phyloP scores from a whole-genome alignment of 805 yeast species.

The Debaryomyces tyrocola region DNA sequence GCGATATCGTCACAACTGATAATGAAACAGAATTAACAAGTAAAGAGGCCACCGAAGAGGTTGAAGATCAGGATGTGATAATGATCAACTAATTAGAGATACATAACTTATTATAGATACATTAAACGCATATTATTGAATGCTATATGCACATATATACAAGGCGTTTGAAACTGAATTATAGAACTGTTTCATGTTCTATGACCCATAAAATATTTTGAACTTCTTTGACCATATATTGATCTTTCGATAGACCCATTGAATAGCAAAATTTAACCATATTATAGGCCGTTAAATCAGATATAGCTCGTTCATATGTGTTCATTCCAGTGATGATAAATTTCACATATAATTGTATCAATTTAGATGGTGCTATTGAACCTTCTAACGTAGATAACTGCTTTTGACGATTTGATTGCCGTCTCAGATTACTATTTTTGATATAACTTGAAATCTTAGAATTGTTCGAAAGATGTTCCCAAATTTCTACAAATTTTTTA shows the following conservation, averaged over 20 bases:
- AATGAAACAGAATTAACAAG: constrained; percentile 1
- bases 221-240: constrained; percentile 21
- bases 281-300: constrained; percentile 37
- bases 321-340: constrained; percentile 36
- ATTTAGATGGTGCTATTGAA: constrained; percentile 9
- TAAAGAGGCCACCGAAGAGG: constrained; percentile 1
- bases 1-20: constrained; percentile 28
- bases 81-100: constrained; percentile 10
- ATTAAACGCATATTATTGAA: not conserved
- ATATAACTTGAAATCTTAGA: not conserved
- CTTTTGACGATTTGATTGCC: not conserved
- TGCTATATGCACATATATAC: constrained; percentile 2
- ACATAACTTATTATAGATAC: not conserved
- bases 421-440: not conserved
- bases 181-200: constrained; percentile 2
- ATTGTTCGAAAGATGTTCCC: constrained; percentile 23
- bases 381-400: constrained; percentile 3
- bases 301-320: constrained; percentile 39
- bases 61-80: constrained; percentile 10
- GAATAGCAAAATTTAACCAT: constrained; percentile 31
- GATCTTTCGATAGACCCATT: constrained; percentile 23
- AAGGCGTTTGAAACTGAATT: not conserved
- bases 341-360: constrained; percentile 22
- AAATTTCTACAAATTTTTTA: constrained; percentile 47
- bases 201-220: constrained; percentile 32